Evolutionary conservation across 106 monocot genomes (phyloP).

Genomic region (Chionographis japonica): DNA sequence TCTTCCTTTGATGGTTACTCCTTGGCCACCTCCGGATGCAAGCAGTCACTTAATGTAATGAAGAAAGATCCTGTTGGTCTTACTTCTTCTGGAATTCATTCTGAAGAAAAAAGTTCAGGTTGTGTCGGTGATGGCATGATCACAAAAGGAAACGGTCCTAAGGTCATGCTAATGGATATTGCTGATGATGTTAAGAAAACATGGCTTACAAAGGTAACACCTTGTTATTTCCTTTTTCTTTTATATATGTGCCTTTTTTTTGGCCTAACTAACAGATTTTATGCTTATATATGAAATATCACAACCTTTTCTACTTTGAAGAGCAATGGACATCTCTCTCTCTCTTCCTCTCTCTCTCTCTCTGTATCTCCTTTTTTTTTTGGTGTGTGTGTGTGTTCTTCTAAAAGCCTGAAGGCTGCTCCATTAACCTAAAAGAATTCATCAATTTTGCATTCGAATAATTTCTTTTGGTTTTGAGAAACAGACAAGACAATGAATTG

Average conservation of each 20-base stretch:
- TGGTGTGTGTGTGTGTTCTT: no score
- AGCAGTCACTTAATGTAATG: background rate
- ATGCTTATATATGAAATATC: no score
- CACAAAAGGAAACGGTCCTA: slow-evolving; percentile 15
- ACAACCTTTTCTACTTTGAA: no score
- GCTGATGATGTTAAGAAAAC: slow-evolving; percentile 73
- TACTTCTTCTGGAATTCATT: slow-evolving; percentile 3
- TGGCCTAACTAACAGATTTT: no score
- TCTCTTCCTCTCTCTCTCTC: no score
- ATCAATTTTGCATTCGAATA: no score
- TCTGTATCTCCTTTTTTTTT: no score
- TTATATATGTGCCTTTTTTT: background rate
- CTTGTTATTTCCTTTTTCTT: background rate
- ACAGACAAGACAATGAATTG: no score
- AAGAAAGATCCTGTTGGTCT: background rate
- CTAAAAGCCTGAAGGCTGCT: no score
- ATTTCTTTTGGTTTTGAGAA: no score
- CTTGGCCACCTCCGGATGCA: background rate
- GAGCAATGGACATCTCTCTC: no score
- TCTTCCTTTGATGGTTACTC: slow-evolving; percentile 11
- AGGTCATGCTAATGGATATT: slow-evolving; percentile 85
- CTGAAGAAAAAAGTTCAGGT: slow-evolving; percentile 11
- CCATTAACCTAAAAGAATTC: no score
- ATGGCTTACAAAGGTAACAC: slow-evolving; percentile 56
- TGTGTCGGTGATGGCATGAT: background rate